Conservation (phyloP, 768 basidiomycete genomes). For the Holtermannia corniformis region DNA sequence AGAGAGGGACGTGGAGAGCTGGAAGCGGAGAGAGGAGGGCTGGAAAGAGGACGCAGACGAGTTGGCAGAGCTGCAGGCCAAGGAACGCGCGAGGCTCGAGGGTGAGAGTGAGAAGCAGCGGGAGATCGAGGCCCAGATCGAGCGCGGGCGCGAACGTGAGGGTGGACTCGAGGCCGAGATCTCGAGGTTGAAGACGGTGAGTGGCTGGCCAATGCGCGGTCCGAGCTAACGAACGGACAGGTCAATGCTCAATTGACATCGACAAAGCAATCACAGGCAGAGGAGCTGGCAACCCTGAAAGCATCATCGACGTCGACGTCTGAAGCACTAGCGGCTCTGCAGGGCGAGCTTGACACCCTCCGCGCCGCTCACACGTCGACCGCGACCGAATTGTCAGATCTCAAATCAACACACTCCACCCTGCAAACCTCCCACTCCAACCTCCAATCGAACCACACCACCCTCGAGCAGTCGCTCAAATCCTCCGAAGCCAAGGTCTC, state of each 20-base stretch:
- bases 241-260: not conserved
- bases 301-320: not conserved
- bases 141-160: constrained; percentile 9
- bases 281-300: constrained; percentile 1
- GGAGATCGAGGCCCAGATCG: constrained; percentile 13
- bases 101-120: constrained; percentile 8
- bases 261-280: not conserved
- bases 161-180: constrained; percentile 6
- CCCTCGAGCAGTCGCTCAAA: too few species aligned
- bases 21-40: constrained; percentile 4
- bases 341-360: constrained; percentile 4
- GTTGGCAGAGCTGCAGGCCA: not conserved
- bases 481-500: not conserved
- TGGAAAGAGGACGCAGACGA: constrained; percentile 2
- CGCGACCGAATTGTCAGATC: not conserved
- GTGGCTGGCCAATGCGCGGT: not conserved
- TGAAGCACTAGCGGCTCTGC: constrained; percentile 3
- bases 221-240: constrained; percentile 1
- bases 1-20: constrained; percentile 3
- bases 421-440: constrained; percentile 9
- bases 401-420: constrained; percentile 7
- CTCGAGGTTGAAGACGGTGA: constrained; percentile 6
- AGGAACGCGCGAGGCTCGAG: constrained; percentile 8
- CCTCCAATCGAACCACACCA: constrained; percentile 1
- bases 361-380: not conserved